Evolutionary conservation across 768 basidiomycete species (phyloP), one percentile per base, ranked within the genome.

Genomic region (Termitomyces sp.): DNA sequence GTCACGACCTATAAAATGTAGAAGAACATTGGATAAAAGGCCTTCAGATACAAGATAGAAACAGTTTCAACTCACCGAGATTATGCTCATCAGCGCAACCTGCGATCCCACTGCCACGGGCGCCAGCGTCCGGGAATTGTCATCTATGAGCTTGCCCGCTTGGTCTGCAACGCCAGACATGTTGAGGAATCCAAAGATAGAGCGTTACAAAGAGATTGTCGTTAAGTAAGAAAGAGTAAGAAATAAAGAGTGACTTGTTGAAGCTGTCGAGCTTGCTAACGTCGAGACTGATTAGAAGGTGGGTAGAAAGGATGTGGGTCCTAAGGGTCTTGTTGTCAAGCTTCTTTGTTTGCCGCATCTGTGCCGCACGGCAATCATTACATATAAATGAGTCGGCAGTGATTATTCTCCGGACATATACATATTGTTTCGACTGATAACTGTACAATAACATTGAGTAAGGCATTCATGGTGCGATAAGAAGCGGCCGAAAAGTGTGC

Each of bases 21-120:
- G 43, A 59, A 51, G 43, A 59, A 46, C 54, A 57, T 18, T 52
- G 9, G 1, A n/a, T 58, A 64, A 40, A 58, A 46, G 38, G 9
- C 18, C n/a, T 33, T 32, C 52, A 49, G 5, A 22, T 38, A 40
- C 26, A 35, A 43, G 18, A 16, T 44, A 12, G 10, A 33, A 40
- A 32, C 38, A 24, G 30, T 14, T 42, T 40, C 35, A 18, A 77
- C 87, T 60, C 71, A 91, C 90, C 53, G 90, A 91, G 57, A 92
- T 60, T 56, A 82, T 71, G 62, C 77, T 77, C 90, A 92, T 92
- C 44, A 91, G 76, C 43, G 77, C 78, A 45, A 89, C 84, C 70
- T 92, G 90, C n/a, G 83, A 84, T 60, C 80, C 87, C 30, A 92
- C 90, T 55, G 90, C 89, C 58, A 80, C 79, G 73, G 90, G 90